phyloP scores from a whole-genome alignment of 805 yeast species.

The Cyberlindnera nakhonratchasimensis region DNA sequence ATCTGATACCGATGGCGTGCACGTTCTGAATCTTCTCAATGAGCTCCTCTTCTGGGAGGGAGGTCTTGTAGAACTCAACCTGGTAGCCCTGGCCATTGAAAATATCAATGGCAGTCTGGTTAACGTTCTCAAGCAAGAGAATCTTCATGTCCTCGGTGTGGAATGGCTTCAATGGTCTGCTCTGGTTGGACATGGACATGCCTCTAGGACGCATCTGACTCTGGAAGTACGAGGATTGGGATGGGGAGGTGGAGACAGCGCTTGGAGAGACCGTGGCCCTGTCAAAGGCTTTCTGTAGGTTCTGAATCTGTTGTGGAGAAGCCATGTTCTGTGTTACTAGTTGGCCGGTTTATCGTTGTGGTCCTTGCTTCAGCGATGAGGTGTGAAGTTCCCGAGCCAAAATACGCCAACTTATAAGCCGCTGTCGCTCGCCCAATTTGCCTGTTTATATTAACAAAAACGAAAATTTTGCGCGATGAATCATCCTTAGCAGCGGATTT shows the following conservation, averaged over 20 bases:
- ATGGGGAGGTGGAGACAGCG: conserved; percentile 81
- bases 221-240: conserved; percentile 55
- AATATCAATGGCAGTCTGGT: conserved; percentile 84
- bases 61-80: conserved; percentile 88
- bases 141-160: conserved; percentile 94
- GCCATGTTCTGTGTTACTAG: conserved; percentile 41
- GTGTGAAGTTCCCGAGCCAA: neutral
- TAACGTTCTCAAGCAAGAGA: conserved; percentile 87
- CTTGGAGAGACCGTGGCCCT: conserved; percentile 57
- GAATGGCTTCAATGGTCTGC: conserved; percentile 86
- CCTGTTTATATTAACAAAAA: conserved; percentile 6
- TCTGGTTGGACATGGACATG: conserved; percentile 42
- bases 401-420: conserved; percentile 2
- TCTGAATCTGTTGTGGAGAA: conserved; percentile 61
- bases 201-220: conserved; percentile 44
- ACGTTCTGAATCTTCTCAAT: conserved; percentile 90
- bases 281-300: conserved; percentile 52
- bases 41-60: conserved; percentile 88
- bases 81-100: conserved; percentile 92
- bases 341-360: neutral
- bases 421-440: conserved; percentile 3
- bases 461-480: conserved; percentile 16
- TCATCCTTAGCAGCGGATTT: neutral
- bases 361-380: neutral
- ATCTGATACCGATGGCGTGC: conserved; percentile 97